These are phyloP conservation scores for Styphnolobium japonicum DNA, from an alignment of 306 rosid genomes.

Conservation along the genomic window DNA sequence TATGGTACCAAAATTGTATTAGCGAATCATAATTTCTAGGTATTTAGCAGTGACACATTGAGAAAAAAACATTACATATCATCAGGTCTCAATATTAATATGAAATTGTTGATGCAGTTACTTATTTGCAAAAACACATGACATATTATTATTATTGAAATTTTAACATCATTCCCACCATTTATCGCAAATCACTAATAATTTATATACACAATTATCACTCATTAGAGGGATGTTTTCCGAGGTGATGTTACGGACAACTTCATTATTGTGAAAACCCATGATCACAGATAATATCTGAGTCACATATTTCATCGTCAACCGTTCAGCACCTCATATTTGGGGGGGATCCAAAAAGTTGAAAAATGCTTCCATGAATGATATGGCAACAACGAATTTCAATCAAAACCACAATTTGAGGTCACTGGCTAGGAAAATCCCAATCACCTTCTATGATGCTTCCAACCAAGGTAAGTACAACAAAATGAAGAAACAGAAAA, in stretches of 20 bases:
- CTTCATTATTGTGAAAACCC: background rate
- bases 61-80: too few relatives aligned
- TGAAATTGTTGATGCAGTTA: too few relatives aligned
- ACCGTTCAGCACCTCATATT: background rate
- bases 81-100: too few relatives aligned
- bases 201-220: background rate
- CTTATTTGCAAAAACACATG: background rate
- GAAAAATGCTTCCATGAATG: constrained; percentile 14
- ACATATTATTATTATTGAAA: background rate
- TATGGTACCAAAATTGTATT: background rate
- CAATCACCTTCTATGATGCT: background rate
- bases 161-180: background rate
- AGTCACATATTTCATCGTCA: constrained; percentile 29
- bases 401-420: constrained; percentile 11
- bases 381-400: background rate
- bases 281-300: background rate
- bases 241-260: background rate
- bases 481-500: background rate
- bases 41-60: background rate
- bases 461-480: background rate
- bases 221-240: background rate
- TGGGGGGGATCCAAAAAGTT: background rate
- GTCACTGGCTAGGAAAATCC: background rate
- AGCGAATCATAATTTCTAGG: background rate
- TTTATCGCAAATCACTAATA: background rate